These are phyloP conservation scores for Trametes pubescens DNA, from an alignment of 1,284 basidiomycete genomes.

Conservation along the genomic window DNA sequence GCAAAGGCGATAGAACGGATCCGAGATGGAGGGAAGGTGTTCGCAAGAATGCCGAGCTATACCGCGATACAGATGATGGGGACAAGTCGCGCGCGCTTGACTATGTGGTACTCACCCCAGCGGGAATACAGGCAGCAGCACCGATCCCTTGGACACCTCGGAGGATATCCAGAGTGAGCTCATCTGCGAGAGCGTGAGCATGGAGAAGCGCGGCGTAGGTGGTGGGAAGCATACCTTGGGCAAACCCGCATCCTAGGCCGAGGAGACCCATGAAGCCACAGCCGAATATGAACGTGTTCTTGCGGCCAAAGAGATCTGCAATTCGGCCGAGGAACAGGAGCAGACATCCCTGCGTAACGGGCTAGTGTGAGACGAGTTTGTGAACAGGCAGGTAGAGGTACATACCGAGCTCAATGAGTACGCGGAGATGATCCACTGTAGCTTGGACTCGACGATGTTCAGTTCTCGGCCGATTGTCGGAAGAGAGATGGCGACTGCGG, in stretches of 20 bases:
- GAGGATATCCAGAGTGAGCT: conserved; percentile 66
- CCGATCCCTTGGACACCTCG: conserved; percentile 78
- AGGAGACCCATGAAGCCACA: conserved; percentile 47
- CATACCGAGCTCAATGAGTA: conserved; percentile 57
- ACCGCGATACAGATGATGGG: not conserved
- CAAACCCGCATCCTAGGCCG: conserved; percentile 52
- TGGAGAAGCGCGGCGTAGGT: not conserved
- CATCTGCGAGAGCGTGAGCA: conserved; percentile 46
- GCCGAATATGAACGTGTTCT: conserved; percentile 58
- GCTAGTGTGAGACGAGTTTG: not conserved
- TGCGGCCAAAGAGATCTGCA: conserved; percentile 68
- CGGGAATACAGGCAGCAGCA: conserved; percentile 72
- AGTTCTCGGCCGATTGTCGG: conserved; percentile 61
- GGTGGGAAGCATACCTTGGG: conserved; percentile 46
- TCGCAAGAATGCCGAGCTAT: conserved; percentile 81
- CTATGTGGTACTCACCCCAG: conserved; percentile 56
- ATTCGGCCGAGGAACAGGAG: conserved; percentile 64
- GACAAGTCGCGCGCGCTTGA: too few relatives aligned
- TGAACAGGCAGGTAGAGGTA: conserved; percentile 12
- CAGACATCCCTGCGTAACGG: conserved; percentile 56
- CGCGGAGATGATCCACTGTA: conserved; percentile 71
- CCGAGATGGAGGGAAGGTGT: conserved; percentile 73
- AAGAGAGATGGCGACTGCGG: conserved; percentile 55
- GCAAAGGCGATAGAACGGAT: conserved; percentile 79
- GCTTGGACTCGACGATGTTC: conserved; percentile 49